A percentile compares a stretch with the other conserved stretches of the same genome.
Evolutionary conservation across 371 early-diverging fungal genomes (phyloP).

Genomic region (Mortierella sp.): DNA sequence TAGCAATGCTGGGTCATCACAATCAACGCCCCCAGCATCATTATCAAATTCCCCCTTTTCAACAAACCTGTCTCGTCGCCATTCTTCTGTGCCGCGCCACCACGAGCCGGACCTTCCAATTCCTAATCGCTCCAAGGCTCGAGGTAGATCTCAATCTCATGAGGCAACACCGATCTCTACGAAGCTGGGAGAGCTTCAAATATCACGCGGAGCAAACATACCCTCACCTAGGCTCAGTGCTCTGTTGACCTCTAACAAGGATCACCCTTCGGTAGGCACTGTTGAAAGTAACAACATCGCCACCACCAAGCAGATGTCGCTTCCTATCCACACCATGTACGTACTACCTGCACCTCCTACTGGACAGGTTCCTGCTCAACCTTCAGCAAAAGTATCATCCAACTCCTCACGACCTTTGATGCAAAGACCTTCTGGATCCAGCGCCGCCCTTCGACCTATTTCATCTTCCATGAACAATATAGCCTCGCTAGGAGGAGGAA

Average conservation of each 20-base stretch:
- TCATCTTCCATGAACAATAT: conserved; percentile 24
- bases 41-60: conserved; percentile 4
- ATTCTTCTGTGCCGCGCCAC: conserved; percentile 23
- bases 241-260: not conserved
- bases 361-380: conserved; percentile 35
- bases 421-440: conserved; percentile 21
- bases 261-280: not conserved
- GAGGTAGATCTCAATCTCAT: conserved; percentile 30
- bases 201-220: conserved; percentile 11
- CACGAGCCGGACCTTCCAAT: conserved; percentile 21
- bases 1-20: conserved; percentile 7
- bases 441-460: conserved; percentile 28
- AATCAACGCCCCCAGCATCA: conserved; percentile 2
- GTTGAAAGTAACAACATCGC: not conserved
- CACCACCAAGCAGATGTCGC: conserved; percentile 28
- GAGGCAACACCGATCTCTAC: conserved; percentile 23
- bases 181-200: conserved; percentile 6
- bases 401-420: conserved; percentile 12
- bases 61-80: not conserved
- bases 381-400: not conserved
- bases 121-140: conserved; percentile 33
- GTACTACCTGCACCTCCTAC: conserved; percentile 43
- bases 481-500: conserved; percentile 38
- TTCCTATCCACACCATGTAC: conserved; percentile 46
- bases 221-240: conserved; percentile 34